These are phyloP conservation scores for Bruguiera hainesii DNA, from an alignment of 441 rosid species.

Conservation along the genomic window DNA sequence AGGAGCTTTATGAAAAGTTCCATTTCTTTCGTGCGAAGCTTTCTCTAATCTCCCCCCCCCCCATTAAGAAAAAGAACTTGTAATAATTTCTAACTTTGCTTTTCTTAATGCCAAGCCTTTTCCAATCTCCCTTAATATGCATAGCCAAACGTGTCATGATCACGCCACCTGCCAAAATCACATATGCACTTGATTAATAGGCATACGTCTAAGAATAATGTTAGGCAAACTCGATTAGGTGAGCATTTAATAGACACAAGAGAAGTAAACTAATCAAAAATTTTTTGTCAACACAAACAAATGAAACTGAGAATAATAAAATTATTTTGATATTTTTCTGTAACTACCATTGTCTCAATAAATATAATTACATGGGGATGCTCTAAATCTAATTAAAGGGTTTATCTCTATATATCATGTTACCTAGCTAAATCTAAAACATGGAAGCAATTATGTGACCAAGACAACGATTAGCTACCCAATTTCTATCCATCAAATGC, in stretches of 20 bases:
- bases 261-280: too few relatives aligned
- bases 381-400: too few relatives aligned
- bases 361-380: too few relatives aligned
- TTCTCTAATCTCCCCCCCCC: constrained; percentile 30
- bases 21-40: constrained; percentile 42
- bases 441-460: not conserved
- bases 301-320: not conserved
- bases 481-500: not conserved
- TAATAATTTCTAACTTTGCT: not conserved
- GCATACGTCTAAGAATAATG: not conserved
- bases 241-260: too few relatives aligned
- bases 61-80: constrained; percentile 16
- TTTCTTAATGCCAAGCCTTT: not conserved
- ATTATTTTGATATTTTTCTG: not conserved
- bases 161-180: not conserved
- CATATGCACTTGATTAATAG: too few relatives aligned
- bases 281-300: too few relatives aligned
- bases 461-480: not conserved
- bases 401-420: too few relatives aligned
- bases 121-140: not conserved
- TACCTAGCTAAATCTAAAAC: too few relatives aligned
- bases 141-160: not conserved
- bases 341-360: not conserved
- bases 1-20: constrained; percentile 27
- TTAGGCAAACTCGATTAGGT: too few relatives aligned